Evolutionary conservation across 495 filamentous ascomycete species (phyloP), one percentile per base, ranked within the genome.

Genomic region (Penicillium roqueforti): DNA sequence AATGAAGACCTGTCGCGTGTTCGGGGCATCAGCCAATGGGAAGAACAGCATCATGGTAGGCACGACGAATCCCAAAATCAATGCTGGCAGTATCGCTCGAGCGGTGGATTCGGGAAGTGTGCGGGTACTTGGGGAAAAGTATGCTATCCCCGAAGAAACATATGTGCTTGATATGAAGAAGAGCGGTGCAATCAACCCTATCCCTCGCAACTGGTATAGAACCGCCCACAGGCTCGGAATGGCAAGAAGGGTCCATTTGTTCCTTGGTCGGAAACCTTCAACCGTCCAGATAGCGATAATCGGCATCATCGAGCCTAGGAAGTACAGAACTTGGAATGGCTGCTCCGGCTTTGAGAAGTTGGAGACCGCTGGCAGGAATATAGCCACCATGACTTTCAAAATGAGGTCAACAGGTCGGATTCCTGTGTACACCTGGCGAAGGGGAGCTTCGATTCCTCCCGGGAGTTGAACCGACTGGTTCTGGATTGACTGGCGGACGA

Each of bases 171-270:
- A 22, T 38, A 47, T 45, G 28, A 58, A 58, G 25, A 55, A 61
- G 1, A 61, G n/a, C 14, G 59, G 59, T 10, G 55, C 59, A 11
- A 61, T 55, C 22, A 54, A n/a, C 6, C 59, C 59, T 2, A 61
- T 58, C 10, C 59, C 59, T 26, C 55, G 59, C 18, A 61, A 51
- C 32, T 61, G 59, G 22, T 54, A 61, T 1, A 58, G 16, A 23
- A 58, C 37, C 25, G 51, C 59, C 59, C 59, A 61, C 7, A 61
- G 19, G 28, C 28, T 38, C 19, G 34, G 59, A 13, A 43, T 47
- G 5, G 55, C 43, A 18, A 61, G 34, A 5, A 55, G 29, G 1
- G 55, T 53, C 59, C 59, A 61, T 37, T 20, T 54, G 20, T 61
- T 58, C 13, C 47, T 44, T 19, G 32, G 50, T 18, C 59, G 59